Conservation (phyloP, 2,329 filamentous ascomycete species). For the Neodidymelliopsis sp. region DNA sequence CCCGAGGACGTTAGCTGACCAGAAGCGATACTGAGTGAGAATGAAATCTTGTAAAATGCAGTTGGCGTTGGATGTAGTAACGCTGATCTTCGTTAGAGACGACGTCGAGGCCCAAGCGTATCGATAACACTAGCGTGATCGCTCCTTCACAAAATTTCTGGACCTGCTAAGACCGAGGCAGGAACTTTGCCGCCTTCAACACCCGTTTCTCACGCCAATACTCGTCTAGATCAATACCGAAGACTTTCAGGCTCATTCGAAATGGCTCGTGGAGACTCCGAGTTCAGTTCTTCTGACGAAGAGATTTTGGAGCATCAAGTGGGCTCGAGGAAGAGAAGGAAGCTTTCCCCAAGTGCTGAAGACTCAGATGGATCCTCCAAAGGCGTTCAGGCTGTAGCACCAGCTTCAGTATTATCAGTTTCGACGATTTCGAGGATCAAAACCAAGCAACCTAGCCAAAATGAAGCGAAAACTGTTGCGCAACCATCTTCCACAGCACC, state of each 20-base stretch:
- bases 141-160: constrained; percentile 39
- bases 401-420: constrained; percentile 16
- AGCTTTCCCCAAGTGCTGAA: constrained; percentile 36
- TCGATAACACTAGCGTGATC: constrained; percentile 40
- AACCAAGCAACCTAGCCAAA: constrained; percentile 24
- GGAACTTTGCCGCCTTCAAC: constrained; percentile 4
- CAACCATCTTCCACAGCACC: constrained; percentile 4
- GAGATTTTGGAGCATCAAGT: constrained; percentile 39
- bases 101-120: constrained; percentile 16
- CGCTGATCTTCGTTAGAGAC: too few species aligned
- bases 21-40: not conserved
- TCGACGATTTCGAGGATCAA: constrained; percentile 48
- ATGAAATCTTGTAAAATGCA: not conserved
- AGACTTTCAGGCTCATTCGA: not conserved
- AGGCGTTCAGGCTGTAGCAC: not conserved
- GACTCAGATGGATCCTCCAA: constrained; percentile 23
- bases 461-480: constrained; percentile 6
- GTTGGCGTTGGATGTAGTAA: not conserved
- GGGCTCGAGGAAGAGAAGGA: constrained; percentile 48
- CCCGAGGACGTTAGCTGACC: constrained; percentile 11
- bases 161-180: constrained; percentile 1
- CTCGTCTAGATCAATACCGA: not conserved
- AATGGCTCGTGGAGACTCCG: constrained; percentile 30
- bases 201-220: not conserved
- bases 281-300: constrained; percentile 33